phyloP scores from a whole-genome alignment of 257 asterid species.

The Gynochthodes officinalis region DNA sequence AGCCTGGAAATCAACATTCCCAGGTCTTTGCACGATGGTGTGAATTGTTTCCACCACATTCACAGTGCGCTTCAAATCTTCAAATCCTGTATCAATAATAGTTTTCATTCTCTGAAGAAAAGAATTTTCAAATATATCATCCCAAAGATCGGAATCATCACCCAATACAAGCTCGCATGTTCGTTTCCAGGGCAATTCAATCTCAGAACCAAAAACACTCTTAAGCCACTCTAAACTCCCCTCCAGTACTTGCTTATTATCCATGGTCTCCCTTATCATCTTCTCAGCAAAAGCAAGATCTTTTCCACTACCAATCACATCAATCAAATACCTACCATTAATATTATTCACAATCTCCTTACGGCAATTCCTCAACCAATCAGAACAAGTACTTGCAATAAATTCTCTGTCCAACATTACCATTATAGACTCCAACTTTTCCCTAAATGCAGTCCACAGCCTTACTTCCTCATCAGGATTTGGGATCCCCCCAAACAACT shows the following conservation, averaged over 20 bases:
- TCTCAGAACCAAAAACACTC: constrained; percentile 96
- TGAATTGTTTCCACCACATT: constrained; percentile 65
- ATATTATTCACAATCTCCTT: constrained; percentile 76
- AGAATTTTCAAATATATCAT: constrained; percentile 91
- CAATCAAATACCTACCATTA: constrained; percentile 74
- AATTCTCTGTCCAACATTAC: constrained; percentile 61
- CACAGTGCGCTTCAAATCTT: constrained; percentile 60
- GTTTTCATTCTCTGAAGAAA: constrained; percentile 91
- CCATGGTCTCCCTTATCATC: constrained; percentile 89
- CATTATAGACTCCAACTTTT: constrained; percentile 74
- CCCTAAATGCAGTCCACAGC: constrained; percentile 85
- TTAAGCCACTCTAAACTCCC: constrained; percentile 98
- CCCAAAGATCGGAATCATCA: constrained; percentile 95
- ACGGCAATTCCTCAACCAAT: constrained; percentile 92
- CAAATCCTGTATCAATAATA: constrained; percentile 64
- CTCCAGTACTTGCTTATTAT: constrained; percentile 80
- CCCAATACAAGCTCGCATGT: constrained; percentile 93
- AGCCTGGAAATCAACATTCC: constrained; percentile 57
- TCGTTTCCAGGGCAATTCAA: constrained; percentile 96
- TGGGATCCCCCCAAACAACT: constrained; percentile 96
- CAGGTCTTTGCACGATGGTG: constrained; percentile 45
- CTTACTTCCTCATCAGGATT: constrained; percentile 91
- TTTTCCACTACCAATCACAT: constrained; percentile 73
- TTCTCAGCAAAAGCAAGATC: constrained; percentile 92
- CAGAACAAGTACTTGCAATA: constrained; percentile 79